Evolutionary conservation across 495 filamentous ascomycete species (phyloP).

Genomic region (Penicillium coprophilum): DNA sequence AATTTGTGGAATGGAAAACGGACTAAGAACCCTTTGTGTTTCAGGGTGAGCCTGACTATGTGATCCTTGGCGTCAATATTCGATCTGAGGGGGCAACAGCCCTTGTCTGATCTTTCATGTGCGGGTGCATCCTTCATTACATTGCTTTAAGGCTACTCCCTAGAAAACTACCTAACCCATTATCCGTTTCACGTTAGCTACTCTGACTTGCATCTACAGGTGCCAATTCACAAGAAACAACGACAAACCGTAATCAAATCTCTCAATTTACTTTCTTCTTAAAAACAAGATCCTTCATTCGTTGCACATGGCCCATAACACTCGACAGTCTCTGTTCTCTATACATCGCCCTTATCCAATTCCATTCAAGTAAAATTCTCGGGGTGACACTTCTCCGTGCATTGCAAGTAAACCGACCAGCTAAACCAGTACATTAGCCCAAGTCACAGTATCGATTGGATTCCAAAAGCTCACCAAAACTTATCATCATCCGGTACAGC

Average conservation of each 20-base stretch:
- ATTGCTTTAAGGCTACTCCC: no score
- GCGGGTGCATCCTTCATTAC: no score
- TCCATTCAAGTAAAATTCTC: slow-evolving; percentile 15
- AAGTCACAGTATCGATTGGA: no score
- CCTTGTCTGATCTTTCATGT: no score
- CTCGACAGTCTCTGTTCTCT: not conserved
- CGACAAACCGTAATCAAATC: not conserved
- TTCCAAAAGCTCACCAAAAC: slow-evolving; percentile 27
- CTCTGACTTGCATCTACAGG: not conserved
- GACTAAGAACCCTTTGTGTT: no score
- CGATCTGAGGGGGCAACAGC: no score
- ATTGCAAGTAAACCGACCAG: slow-evolving; percentile 23
- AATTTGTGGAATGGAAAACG: no score
- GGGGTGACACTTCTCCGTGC: slow-evolving; percentile 24
- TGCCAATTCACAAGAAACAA: not conserved
- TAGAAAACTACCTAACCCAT: not conserved
- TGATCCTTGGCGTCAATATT: no score
- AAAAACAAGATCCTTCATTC: slow-evolving; percentile 4
- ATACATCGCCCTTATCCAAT: not conserved
- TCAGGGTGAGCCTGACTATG: no score
- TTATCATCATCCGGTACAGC: slow-evolving; percentile 31
- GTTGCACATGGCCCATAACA: slow-evolving; percentile 7
- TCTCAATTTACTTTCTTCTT: not conserved
- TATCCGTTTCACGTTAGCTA: not conserved
- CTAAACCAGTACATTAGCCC: slow-evolving; percentile 11